Conservation (phyloP, 2,329 filamentous ascomycete genomes). For the Paracoccidioides brasiliensis region DNA sequence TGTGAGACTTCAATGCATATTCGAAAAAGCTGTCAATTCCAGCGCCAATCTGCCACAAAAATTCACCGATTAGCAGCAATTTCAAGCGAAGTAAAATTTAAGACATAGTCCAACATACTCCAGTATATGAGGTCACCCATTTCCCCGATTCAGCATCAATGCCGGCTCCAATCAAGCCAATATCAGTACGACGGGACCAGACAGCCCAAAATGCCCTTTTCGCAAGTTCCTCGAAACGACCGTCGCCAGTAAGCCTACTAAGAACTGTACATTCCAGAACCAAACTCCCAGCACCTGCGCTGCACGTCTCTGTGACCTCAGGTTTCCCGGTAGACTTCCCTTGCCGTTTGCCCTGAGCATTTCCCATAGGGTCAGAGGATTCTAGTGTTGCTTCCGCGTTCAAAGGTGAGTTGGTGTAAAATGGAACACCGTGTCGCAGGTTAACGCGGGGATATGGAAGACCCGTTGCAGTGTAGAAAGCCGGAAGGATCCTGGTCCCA, state of each 20-base stretch:
- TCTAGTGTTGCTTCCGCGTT: slow-evolving; percentile 33
- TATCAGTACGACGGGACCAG: slow-evolving; percentile 75
- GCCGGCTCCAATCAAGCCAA: slow-evolving; percentile 78
- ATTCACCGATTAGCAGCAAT: slow-evolving; percentile 7
- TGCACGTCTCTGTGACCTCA: slow-evolving; percentile 93
- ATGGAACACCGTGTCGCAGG: slow-evolving; percentile 77
- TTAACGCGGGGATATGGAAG: slow-evolving; percentile 94
- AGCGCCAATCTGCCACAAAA: slow-evolving; percentile 55
- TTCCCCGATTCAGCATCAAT: slow-evolving; percentile 83
- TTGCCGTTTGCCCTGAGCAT: neutral
- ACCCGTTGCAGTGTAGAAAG: slow-evolving; percentile 81
- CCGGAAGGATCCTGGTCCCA: slow-evolving; percentile 69
- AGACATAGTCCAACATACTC: slow-evolving; percentile 30
- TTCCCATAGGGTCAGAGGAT: neutral
- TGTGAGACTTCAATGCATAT: slow-evolving; percentile 88
- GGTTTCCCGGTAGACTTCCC: neutral
- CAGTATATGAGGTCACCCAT: slow-evolving; percentile 82
- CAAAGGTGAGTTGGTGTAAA: slow-evolving; percentile 75
- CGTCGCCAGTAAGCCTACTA: slow-evolving; percentile 74
- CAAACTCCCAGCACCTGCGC: slow-evolving; percentile 87
- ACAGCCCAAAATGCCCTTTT: slow-evolving; percentile 95
- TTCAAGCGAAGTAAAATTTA: neutral
- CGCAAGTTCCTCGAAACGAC: slow-evolving; percentile 74
- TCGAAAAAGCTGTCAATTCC: slow-evolving; percentile 98
- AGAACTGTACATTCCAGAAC: slow-evolving; percentile 87